Evolutionary conservation across 2,329 filamentous ascomycete species (phyloP), one percentile per base, ranked within the genome.

Genomic region (Sphaerulina populicola): DNA sequence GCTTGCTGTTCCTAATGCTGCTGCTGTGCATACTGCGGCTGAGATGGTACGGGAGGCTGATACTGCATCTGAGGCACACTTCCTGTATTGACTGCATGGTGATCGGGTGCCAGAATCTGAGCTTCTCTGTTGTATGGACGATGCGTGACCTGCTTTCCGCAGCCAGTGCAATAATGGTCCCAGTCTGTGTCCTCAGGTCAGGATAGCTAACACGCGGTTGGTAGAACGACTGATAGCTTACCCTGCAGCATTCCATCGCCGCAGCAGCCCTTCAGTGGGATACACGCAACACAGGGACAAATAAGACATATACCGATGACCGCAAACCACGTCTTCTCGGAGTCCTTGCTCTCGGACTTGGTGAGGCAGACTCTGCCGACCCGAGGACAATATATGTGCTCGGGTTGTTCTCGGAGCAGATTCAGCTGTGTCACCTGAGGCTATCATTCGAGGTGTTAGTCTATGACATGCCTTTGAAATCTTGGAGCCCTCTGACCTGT

Each of bases 161-260:
- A 56, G 15, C 52, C 52, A 14, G 47, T 54, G 37, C 52, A 54
- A n/a, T 51, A 54, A 3, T 54, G 52, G 23, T 54, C 52, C 52
- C 52, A 54, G 27, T 54, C 46, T 47, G 7, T 15, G 18, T 40
- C 37, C 4, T 23, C 9, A n/a, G 2, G 14, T 40, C 37, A 40
- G 37, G 1, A n/a, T 10, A 40, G 11, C 5, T 18, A n/a, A 10
- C 23, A 27, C 6, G 23, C 23, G 6, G 23, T 27, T 27, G 23
- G 23, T 1, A 35, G 31, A 35, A 35, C 6, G 10, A 35, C 31
- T 10, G 6, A 9, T 27, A 14, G 4, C 44, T 38, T 27, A 47
- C 44, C 46, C 27, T 54, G 52, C 6, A 53, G 38, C 51, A 53
- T 53, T 3, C 47, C 51, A 12, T 43, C 51, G 9, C 51, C 46